phyloP scores from a whole-genome alignment of 495 filamentous ascomycete species.

The Penicillium odoratum region DNA sequence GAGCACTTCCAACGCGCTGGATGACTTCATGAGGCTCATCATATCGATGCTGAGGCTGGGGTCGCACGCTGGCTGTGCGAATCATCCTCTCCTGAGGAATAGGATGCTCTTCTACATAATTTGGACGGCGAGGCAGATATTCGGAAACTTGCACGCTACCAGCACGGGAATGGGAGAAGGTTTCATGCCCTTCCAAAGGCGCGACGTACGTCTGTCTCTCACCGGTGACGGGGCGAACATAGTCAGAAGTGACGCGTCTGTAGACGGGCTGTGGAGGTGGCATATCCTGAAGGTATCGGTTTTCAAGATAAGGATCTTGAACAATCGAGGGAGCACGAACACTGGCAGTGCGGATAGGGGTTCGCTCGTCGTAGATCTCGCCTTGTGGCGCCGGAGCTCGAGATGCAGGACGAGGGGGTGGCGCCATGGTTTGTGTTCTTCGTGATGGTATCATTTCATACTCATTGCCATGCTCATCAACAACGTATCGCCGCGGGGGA shows the following conservation, averaged over 20 bases:
- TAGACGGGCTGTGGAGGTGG: slow-evolving; percentile 42
- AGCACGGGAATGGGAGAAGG: slow-evolving; percentile 29
- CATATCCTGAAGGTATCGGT: slow-evolving; percentile 49
- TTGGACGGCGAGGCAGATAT: slow-evolving; percentile 38
- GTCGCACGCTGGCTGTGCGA: slow-evolving; percentile 58
- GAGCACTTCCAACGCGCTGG: slow-evolving; percentile 52
- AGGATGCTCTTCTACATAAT: slow-evolving; percentile 46
- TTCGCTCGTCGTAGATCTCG: slow-evolving; percentile 42
- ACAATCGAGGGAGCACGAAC: slow-evolving; percentile 43
- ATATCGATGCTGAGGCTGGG: slow-evolving; percentile 49
- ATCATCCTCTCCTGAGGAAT: slow-evolving; percentile 54
- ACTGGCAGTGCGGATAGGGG: slow-evolving; percentile 35
- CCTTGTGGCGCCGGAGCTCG: slow-evolving; percentile 31
- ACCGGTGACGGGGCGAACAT: slow-evolving; percentile 33
- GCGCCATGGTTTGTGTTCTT: slow-evolving; percentile 49
- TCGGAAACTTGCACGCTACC: slow-evolving; percentile 45
- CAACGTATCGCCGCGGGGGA: slow-evolving; percentile 60
- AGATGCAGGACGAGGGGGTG: slow-evolving; percentile 39
- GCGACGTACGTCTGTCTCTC: slow-evolving; percentile 36
- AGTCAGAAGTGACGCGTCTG: slow-evolving; percentile 43
- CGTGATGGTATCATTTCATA: slow-evolving; percentile 59
- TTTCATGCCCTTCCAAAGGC: slow-evolving; percentile 36
- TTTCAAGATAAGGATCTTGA: slow-evolving; percentile 43
- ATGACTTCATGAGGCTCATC: slow-evolving; percentile 49
- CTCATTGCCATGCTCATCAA: slow-evolving; percentile 70